Conservation (phyloP, 805 yeast genomes). For the Starmerella bombicola region DNA sequence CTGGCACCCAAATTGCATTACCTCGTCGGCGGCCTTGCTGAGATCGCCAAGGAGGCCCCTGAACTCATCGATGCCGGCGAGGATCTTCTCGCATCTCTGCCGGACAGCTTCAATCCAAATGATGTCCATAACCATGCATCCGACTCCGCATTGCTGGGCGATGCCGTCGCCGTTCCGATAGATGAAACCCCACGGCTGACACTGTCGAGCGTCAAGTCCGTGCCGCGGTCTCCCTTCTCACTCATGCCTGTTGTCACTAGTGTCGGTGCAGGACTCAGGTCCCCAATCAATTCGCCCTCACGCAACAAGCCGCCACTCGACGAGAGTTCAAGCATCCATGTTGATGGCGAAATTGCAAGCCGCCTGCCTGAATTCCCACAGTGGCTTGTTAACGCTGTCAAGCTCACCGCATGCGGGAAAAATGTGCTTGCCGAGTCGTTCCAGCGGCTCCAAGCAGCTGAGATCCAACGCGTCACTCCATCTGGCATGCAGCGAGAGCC, state of each 20-base stretch:
- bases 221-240: constrained; percentile 17
- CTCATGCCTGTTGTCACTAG: constrained; percentile 16
- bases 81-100: not conserved
- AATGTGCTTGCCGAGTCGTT: constrained; percentile 41
- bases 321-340: constrained; percentile 18
- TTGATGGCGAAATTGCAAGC: constrained; percentile 6
- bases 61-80: constrained; percentile 11
- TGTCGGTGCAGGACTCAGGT: constrained; percentile 3
- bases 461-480: constrained; percentile 38
- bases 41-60: constrained; percentile 8
- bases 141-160: not conserved
- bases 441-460: constrained; percentile 53
- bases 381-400: constrained; percentile 40
- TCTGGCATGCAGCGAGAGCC: not conserved
- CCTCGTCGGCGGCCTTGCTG: constrained; percentile 19
- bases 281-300: constrained; percentile 14
- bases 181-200: constrained; percentile 13
- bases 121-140: not conserved
- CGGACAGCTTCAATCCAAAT: not conserved
- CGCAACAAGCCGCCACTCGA: constrained; percentile 11
- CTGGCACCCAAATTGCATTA: constrained; percentile 10
- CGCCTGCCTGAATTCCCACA: constrained; percentile 33
- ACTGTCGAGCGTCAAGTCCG: constrained; percentile 7
- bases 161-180: not conserved
- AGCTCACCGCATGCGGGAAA: constrained; percentile 30